Evolutionary conservation across 192 early-diverging fungal species (phyloP), one percentile per base, ranked within the genome.

Genomic region (Linnemannia exigua): DNA sequence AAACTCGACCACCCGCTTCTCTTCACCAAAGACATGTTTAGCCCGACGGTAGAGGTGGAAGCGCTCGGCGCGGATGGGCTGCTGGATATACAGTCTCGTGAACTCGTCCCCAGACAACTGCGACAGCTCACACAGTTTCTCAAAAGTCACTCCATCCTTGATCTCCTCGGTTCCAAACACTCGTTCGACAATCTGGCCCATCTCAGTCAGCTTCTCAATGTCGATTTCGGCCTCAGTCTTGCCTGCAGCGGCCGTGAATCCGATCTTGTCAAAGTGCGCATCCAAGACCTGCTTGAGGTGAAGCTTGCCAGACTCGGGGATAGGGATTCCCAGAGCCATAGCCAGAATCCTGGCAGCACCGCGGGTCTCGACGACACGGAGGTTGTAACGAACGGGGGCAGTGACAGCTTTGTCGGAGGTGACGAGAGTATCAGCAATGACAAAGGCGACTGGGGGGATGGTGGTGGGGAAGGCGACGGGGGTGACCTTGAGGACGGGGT

Each of bases 281-380:
- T 90, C 92, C 44, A 83, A 74, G 35, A 90, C 91, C 52, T 87
- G 79, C 67, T 86, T 88, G 17, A 88, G 68, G 75, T 90, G 80
- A 20, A 87, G 47, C 63, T 77, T 87, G 50, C 77, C 76, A 54
- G 77, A 86, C 67, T 75, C 67, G 12, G 84, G 84, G 74, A 80
- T 70, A 1, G 67, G 58, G 35, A 89, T 63, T 3, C 91, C 92
- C 11, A 95, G 80, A 16, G 84, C 82, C 35, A 87, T 82, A 48
- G 92, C 90, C 51, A 96, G 77, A 46, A 95, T 87, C 19, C 93
- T 87, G 5, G 95, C 94, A 16, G 93, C 97, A 4, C 97, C 81
- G 25, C 96, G 94, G 15, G 95, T 97, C 79, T 99, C 98, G 25
- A 98, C 95, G 0, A 98, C 98, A 38, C 98, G 94, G 20, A 98